Percentiles rank a stretch among this genome's conserved stretches.
Conservation (phyloP, 768 basidiomycete species). For the Lactarius evosmus region DNA sequence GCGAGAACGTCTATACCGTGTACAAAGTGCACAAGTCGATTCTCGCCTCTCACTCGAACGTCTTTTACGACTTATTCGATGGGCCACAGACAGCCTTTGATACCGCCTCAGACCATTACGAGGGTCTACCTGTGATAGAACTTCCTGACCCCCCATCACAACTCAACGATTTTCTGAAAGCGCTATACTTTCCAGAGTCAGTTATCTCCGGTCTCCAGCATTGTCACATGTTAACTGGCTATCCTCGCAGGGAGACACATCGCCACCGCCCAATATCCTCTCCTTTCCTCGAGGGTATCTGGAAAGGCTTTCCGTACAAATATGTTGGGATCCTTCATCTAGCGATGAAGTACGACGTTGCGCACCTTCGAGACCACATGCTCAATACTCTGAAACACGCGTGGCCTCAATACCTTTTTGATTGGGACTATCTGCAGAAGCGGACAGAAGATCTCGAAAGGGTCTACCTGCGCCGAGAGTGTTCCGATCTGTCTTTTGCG, state of each 20-base stretch:
- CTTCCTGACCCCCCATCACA: slow-evolving; percentile 23
- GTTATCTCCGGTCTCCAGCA: neutral
- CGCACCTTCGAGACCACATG: slow-evolving; percentile 16
- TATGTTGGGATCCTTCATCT: slow-evolving; percentile 24
- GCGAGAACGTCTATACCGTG: slow-evolving; percentile 5
- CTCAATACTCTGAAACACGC: slow-evolving; percentile 18
- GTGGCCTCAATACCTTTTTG: slow-evolving; percentile 24
- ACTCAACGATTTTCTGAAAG: slow-evolving; percentile 19
- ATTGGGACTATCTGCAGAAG: slow-evolving; percentile 23
- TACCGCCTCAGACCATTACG: slow-evolving; percentile 20
- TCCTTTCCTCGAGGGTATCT: slow-evolving; percentile 23
- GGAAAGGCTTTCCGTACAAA: slow-evolving; percentile 24
- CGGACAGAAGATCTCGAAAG: slow-evolving; percentile 24
- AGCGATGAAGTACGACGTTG: slow-evolving; percentile 21
- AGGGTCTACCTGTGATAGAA: slow-evolving; percentile 25
- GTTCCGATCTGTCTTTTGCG: slow-evolving; percentile 22
- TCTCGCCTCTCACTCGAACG: slow-evolving; percentile 21
- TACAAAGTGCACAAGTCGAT: slow-evolving; percentile 27
- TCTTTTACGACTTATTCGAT: slow-evolving; percentile 23
- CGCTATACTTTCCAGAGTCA: slow-evolving; percentile 25
- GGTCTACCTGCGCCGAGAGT: slow-evolving; percentile 20
- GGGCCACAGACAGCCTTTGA: slow-evolving; percentile 18
- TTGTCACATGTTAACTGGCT: neutral
- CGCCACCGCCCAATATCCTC: slow-evolving; percentile 22
- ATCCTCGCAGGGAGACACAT: slow-evolving; percentile 17